Percentiles rank a stretch among this genome's conserved stretches.
Evolutionary conservation across 2,329 filamentous ascomycete genomes (phyloP).

Genomic region (Aspergillus novoparasiticus): DNA sequence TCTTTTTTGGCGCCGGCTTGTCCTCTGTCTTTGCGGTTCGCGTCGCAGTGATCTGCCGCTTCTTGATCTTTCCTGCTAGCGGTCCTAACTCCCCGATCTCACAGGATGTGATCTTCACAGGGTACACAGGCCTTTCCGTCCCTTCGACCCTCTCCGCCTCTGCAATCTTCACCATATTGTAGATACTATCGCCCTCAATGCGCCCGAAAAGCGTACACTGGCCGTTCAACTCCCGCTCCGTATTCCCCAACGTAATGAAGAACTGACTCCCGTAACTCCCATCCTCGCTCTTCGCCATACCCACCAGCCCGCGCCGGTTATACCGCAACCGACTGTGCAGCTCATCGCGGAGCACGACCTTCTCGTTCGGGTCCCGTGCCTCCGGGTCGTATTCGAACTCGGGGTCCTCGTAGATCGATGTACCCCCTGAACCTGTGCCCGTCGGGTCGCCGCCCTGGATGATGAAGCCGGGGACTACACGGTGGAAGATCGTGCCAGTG

Average conservation of each 20-base stretch:
- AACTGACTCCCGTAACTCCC: slow-evolving; percentile 95
- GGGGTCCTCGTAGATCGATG: slow-evolving; percentile 82
- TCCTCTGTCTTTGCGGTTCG: slow-evolving; percentile 27
- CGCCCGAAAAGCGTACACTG: slow-evolving; percentile 94
- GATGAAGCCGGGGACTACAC: slow-evolving; percentile 87
- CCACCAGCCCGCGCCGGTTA: slow-evolving; percentile 84
- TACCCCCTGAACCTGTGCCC: slow-evolving; percentile 86
- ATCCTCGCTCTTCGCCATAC: slow-evolving; percentile 79
- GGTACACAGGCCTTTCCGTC: slow-evolving; percentile 81
- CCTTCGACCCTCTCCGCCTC: slow-evolving; percentile 80
- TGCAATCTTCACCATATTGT: slow-evolving; percentile 91
- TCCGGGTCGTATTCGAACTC: slow-evolving; percentile 58
- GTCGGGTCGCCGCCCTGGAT: slow-evolving; percentile 94
- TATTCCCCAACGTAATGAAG: slow-evolving; percentile 85
- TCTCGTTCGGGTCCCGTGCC: slow-evolving; percentile 49
- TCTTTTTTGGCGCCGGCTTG: slow-evolving; percentile 36
- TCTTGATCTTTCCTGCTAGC: slow-evolving; percentile 48
- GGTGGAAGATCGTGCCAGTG: slow-evolving; percentile 89
- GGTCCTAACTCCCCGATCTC: slow-evolving; percentile 50
- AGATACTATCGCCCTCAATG: slow-evolving; percentile 91
- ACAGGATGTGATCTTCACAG: slow-evolving; percentile 67
- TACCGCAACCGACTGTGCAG: slow-evolving; percentile 91
- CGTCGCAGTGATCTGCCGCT: slow-evolving; percentile 41
- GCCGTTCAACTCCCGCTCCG: slow-evolving; percentile 79
- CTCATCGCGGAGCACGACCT: slow-evolving; percentile 79